These are phyloP conservation scores for Tephrocybe sp. DNA, from an alignment of 768 basidiomycete genomes.

Conservation along the genomic window DNA sequence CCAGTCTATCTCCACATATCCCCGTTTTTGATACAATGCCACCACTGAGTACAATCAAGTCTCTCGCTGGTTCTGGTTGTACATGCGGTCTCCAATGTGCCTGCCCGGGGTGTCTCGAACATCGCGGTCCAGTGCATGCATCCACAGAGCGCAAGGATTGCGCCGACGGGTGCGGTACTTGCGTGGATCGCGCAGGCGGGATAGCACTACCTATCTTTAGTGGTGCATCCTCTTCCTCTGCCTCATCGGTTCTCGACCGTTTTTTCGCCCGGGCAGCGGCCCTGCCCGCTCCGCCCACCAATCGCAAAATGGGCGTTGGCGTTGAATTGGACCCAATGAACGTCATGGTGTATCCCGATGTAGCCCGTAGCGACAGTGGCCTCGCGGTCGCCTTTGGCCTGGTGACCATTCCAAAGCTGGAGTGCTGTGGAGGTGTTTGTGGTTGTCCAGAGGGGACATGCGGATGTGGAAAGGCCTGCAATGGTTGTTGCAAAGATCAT, in stretches of 20 bases:
- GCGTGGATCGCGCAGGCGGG: constrained; percentile 53
- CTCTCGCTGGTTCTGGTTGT: constrained; percentile 68
- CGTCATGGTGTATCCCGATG: constrained; percentile 44
- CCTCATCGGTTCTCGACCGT: constrained; percentile 47
- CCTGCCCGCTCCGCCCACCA: constrained; percentile 57
- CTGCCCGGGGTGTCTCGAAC: constrained; percentile 74
- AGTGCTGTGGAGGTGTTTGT: constrained; percentile 66
- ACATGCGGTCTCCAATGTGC: constrained; percentile 69
- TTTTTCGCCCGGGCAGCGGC: constrained; percentile 72
- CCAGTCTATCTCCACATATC: constrained; percentile 21
- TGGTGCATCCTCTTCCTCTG: constrained; percentile 4
- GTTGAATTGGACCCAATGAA: constrained; percentile 52
- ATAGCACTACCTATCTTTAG: constrained; percentile 37
- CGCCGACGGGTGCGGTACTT: constrained; percentile 59
- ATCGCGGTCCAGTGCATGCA: constrained; percentile 55
- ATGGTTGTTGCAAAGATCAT: constrained; percentile 50
- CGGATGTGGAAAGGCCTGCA: constrained; percentile 56
- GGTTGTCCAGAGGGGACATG: constrained; percentile 56
- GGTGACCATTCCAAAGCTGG: constrained; percentile 62
- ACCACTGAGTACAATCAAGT: constrained; percentile 55
- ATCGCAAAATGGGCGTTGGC: constrained; percentile 38
- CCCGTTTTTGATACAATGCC: constrained; percentile 61
- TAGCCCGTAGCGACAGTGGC: constrained; percentile 34
- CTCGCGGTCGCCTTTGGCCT: constrained; percentile 44
- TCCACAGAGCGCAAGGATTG: constrained; percentile 46